phyloP scores from a whole-genome alignment of 495 filamentous ascomycete genomes.

The Aspergillus panamensis region DNA sequence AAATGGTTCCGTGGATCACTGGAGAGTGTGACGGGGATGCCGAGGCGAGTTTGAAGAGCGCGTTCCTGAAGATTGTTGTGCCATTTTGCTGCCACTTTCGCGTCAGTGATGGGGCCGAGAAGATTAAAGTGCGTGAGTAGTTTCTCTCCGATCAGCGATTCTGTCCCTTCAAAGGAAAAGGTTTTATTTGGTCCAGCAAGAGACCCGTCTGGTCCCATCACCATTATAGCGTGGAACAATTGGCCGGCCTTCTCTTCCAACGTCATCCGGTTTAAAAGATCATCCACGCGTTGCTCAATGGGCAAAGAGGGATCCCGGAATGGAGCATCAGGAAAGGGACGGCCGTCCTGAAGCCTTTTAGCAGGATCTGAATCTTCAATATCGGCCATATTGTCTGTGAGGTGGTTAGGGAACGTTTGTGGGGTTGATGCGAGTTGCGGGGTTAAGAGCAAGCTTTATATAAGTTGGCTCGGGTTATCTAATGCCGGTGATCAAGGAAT shows the following conservation, averaged over 20 bases:
- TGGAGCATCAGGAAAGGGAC: too few relatives aligned
- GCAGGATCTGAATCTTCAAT: too few relatives aligned
- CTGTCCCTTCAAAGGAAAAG: neutral
- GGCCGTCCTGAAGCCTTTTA: too few relatives aligned
- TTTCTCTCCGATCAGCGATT: neutral
- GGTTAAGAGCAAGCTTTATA: too few relatives aligned
- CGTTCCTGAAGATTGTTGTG: slow-evolving; percentile 7
- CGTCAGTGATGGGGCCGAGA: slow-evolving; percentile 1
- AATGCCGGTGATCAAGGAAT: too few relatives aligned
- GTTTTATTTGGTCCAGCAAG: neutral
- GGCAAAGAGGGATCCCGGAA: neutral
- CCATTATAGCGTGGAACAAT: slow-evolving; percentile 3
- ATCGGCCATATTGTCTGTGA: too few relatives aligned
- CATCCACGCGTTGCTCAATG: slow-evolving; percentile 1
- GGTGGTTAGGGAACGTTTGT: too few relatives aligned
- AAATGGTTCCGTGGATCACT: slow-evolving; percentile 3
- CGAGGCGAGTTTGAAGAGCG: slow-evolving; percentile 1
- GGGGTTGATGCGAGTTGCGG: too few relatives aligned
- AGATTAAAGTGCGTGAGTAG: slow-evolving; percentile 9
- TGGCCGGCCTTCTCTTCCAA: slow-evolving; percentile 11
- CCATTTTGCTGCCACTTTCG: neutral
- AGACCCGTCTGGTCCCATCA: neutral
- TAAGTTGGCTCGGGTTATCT: too few relatives aligned
- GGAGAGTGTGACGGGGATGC: slow-evolving; percentile 9
- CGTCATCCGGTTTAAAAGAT: slow-evolving; percentile 11